Evolutionary conservation across 805 yeast species (phyloP).

Genomic region (Torulaspora gathmanii): DNA sequence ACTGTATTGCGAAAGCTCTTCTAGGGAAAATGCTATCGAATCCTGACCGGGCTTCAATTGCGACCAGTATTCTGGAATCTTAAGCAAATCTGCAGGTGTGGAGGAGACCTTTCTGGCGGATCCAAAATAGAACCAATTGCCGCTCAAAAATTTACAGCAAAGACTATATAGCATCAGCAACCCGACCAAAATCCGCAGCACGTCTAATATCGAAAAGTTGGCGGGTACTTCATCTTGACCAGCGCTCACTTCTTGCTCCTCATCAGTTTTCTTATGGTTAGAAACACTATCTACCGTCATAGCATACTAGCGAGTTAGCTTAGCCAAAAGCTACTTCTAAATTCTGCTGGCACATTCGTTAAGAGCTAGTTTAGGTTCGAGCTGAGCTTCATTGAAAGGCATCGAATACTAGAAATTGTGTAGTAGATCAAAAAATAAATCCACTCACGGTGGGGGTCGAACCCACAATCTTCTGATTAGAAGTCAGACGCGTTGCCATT

Average conservation of each 20-base stretch:
- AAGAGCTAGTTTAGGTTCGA: neutral
- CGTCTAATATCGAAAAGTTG: conserved; percentile 17
- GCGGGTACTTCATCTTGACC: conserved; percentile 6
- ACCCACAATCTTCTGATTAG: conserved; percentile 53
- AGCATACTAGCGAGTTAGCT: neutral
- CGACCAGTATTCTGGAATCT: conserved; percentile 18
- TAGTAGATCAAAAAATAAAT: conserved; percentile 14
- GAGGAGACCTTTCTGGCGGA: neutral
- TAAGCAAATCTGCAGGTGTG: neutral
- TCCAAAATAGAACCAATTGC: conserved; percentile 10
- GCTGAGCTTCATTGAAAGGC: no score
- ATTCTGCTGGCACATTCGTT: no score
- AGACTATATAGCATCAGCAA: conserved; percentile 10
- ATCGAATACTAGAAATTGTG: neutral
- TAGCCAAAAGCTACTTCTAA: neutral
- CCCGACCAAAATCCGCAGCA: conserved; percentile 19
- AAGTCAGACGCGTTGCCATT: conserved; percentile 56
- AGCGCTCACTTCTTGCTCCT: conserved; percentile 1
- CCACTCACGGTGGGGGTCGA: conserved; percentile 54
- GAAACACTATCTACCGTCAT: neutral
- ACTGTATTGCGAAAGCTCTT: conserved; percentile 12
- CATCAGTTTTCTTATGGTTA: conserved; percentile 9
- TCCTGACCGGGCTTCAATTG: conserved; percentile 1
- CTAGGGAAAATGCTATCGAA: conserved; percentile 13
- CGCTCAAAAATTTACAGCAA: conserved; percentile 12